Percentiles rank a stretch among this genome's conserved stretches.
phyloP scores from a whole-genome alignment of 23 red algal species.

The Gracilariopsis chorda region DNA sequence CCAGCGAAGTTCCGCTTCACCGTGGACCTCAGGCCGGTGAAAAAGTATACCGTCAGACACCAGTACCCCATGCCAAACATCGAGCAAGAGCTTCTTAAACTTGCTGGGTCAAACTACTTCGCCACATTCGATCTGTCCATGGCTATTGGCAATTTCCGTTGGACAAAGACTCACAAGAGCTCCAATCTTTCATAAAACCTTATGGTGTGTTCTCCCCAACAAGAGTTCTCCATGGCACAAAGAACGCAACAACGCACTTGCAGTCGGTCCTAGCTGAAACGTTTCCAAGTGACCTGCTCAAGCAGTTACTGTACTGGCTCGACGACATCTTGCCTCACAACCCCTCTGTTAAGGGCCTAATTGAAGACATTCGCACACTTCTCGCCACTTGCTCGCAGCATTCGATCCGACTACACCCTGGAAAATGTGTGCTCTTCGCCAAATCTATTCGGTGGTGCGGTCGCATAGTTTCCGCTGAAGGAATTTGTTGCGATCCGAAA shows the following conservation, averaged over 20 bases:
- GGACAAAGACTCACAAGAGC: constrained; percentile 13
- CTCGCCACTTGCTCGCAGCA: not conserved
- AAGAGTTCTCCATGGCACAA: not conserved
- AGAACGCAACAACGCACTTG: not conserved
- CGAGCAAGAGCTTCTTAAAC: not conserved
- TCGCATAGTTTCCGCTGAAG: not conserved
- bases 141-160: constrained; percentile 61
- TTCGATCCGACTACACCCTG: constrained; percentile 4
- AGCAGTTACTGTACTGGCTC: constrained; percentile 10
- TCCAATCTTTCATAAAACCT: constrained; percentile 13
- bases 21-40: constrained; percentile 9
- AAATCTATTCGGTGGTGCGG: not conserved
- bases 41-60: not conserved
- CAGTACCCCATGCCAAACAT: constrained; percentile 23
- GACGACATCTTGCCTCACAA: not conserved
- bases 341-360: not conserved
- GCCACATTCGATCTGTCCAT: constrained; percentile 29
- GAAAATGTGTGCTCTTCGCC: not conserved
- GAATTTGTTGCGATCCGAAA: not conserved
- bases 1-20: constrained; percentile 4
- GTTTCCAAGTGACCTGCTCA: not conserved
- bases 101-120: not conserved
- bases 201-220: constrained; percentile 39
- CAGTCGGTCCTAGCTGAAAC: constrained; percentile 2
- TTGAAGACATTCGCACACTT: not conserved